phyloP scores from a whole-genome alignment of 768 basidiomycete species.

The Lactarius hengduanensis region DNA sequence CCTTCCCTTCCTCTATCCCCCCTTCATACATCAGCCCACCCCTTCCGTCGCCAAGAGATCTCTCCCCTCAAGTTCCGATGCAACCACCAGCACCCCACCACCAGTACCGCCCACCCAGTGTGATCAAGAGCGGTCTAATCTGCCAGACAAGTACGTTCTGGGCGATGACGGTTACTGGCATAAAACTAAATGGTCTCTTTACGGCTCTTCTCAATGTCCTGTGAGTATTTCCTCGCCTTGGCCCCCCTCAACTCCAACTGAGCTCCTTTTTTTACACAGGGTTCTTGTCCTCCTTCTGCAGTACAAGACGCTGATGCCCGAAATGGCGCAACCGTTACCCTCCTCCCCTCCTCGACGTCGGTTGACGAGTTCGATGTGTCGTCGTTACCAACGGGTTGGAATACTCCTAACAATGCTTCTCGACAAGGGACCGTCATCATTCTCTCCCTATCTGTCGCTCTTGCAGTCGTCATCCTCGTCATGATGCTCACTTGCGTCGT shows the following conservation, averaged over 20 bases:
- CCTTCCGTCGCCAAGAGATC: constrained; percentile 10
- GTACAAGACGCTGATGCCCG: not conserved
- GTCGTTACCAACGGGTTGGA: constrained; percentile 32
- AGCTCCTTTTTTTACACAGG: constrained; percentile 35
- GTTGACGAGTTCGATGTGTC: constrained; percentile 29
- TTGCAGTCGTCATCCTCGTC: constrained; percentile 58
- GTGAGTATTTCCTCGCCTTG: constrained; percentile 38
- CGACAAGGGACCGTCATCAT: constrained; percentile 31
- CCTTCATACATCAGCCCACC: constrained; percentile 34
- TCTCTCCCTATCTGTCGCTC: constrained; percentile 57
- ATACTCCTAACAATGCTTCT: not conserved
- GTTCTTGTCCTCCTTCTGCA: constrained; percentile 4
- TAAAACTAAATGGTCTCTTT: constrained; percentile 51
- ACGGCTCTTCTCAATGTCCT: constrained; percentile 66
- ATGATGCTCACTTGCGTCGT: constrained; percentile 62
- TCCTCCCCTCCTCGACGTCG: constrained; percentile 16
- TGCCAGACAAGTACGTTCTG: constrained; percentile 30
- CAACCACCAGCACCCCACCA: not conserved
- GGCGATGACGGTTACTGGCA: constrained; percentile 30
- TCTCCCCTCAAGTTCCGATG: not conserved
- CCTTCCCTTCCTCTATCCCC: constrained; percentile 32
- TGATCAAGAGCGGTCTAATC: constrained; percentile 1
- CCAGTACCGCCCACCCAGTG: not conserved
- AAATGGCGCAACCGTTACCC: constrained; percentile 15
- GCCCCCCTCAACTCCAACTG: constrained; percentile 6